Base-by-base conservation (phyloP, 108 stramenopile genomes). In the Conticribra guillardii region DNA sequence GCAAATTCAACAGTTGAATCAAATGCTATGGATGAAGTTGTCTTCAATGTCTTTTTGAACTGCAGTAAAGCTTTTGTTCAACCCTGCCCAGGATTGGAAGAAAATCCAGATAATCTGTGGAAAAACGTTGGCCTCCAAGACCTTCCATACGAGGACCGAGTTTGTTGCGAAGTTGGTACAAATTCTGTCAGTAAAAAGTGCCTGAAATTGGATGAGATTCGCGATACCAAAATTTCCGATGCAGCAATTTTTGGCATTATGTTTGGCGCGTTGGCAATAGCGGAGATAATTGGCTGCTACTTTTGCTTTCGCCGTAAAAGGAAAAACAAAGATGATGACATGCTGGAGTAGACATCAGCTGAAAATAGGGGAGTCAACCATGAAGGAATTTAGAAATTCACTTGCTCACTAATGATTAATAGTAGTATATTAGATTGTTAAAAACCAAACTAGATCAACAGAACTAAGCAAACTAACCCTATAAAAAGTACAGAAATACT, bases 161-260 rank as follows among this genome's bases (percentile, higher is more conserved):
- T 69, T 30, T 78, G 77, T 61, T 78, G 77, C 32, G 46, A 66
- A 30, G 77, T 78, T n/a, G 77, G 77, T 29, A 66, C 59, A 23
- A 66, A 66, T 60, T 22, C 33, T 29, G 18, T 58, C n/a, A 49
- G 69, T 33, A 44, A 65, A 24, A 11, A 61, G 23, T 78, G 77
- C 44, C 77, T 69, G 29, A 32, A 71, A 46, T 29, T 71, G 18
- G 77, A 78, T 56, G 66, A 54, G 50, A n/a, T 66, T 2, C 15
- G 48, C 16, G 33, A 50, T 3, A 49, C 21, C 24, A 54, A 54
- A 14, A 37, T 78, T 18, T 64, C 58, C 4, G 28, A 71, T 9
- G 37, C 60, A 26, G 69, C 56, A 60, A 78, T 78, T 37, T 78
- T 78, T 60, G 50, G 63, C 4, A 64, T 78, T 22, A 32, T 78